Evolutionary conservation across 768 basidiomycete species (phyloP), one percentile per base, ranked within the genome.

Genomic region (Tulasnella sp.): DNA sequence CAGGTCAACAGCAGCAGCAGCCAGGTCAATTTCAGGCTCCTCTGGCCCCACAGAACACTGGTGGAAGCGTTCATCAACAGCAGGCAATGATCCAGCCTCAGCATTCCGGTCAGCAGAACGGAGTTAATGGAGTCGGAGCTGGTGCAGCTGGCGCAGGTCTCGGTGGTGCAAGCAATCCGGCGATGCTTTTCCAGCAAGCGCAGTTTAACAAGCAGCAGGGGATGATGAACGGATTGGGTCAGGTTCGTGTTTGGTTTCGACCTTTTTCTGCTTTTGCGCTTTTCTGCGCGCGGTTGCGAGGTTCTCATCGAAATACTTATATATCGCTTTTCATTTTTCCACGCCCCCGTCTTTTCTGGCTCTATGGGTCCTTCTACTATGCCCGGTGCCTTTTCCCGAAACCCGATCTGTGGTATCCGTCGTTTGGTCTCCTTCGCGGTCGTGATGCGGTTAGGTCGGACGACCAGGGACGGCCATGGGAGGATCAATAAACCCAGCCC

Each of bases 1-100:
- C 80, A 80, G 44, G 80, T 48, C 76, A 78, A 40, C n/a, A n/a
- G n/a, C 80, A 79, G 37, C 78, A 77, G 44, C 73, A 57, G 71
- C 77, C 32, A 26, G 32, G n/a, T 5, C 77, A 78, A 44, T 67
- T 61, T 7, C 78, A 73, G 37, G 42, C 57, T 23, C 74, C 40
- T 32, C 42, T 55, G 7, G 39, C 40, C 15, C 67, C 40, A 0
- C 51, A 70, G 40, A 46, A 51, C 39, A 37, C 46, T 1, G 55
- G 46, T 9, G 46, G 61, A 0, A n/a, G 20, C 42, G 42, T 15
- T 44, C 42, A 44, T 13, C 77, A 37, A 6, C 78, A 79, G 20
- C 55, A 20, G 9, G 42, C 35, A 2, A 39, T 37, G 77, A 13
- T 46, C 20, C 48, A 37, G 72, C 78, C 70, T 61, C 78, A 78